A percentile compares a stretch with the other conserved stretches of the same genome.
phyloP scores from a whole-genome alignment of 164 flowering plant species.

The Nelumbo lutea region DNA sequence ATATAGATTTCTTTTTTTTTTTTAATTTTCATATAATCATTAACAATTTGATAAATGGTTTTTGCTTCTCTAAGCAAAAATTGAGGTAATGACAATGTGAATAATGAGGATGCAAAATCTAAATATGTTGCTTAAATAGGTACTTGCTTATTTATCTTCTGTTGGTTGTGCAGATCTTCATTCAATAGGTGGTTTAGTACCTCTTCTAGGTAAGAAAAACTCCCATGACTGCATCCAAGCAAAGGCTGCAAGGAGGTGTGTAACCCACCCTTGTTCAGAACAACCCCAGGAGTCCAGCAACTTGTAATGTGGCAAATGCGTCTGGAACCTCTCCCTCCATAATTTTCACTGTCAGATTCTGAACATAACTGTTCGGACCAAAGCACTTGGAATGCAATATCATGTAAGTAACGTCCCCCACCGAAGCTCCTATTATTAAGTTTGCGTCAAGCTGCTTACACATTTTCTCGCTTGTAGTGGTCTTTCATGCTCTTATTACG shows the following conservation, averaged over 20 bases:
- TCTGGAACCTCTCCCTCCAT: conserved; percentile 56
- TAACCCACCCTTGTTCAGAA: conserved; percentile 91
- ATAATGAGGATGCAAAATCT: no score
- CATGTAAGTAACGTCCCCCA: conserved; percentile 47
- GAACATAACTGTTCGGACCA: conserved; percentile 70
- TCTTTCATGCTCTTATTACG: conserved; percentile 80
- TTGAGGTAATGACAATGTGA: no score
- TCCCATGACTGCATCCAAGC: conserved; percentile 78
- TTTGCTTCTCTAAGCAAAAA: no score
- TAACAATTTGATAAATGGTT: no score
- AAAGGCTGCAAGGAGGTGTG: conserved; percentile 92
- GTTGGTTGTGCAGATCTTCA: conserved; percentile 58
- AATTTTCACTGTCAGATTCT: conserved; percentile 81
- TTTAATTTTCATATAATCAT: no score
- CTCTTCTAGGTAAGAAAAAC: conserved; percentile 70
- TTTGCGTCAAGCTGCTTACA: neutral
- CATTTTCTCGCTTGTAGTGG: conserved; percentile 6
- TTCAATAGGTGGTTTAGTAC: conserved; percentile 86
- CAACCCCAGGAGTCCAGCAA: conserved; percentile 89
- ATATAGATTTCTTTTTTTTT: no score
- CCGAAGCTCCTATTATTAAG: neutral
- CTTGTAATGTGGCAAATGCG: conserved; percentile 98
- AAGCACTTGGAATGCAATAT: conserved; percentile 96
- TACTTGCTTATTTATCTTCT: neutral
- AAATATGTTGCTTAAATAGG: no score